Conservation (phyloP, 2,329 filamentous ascomycete species). For the Bipolaris zeicola region DNA sequence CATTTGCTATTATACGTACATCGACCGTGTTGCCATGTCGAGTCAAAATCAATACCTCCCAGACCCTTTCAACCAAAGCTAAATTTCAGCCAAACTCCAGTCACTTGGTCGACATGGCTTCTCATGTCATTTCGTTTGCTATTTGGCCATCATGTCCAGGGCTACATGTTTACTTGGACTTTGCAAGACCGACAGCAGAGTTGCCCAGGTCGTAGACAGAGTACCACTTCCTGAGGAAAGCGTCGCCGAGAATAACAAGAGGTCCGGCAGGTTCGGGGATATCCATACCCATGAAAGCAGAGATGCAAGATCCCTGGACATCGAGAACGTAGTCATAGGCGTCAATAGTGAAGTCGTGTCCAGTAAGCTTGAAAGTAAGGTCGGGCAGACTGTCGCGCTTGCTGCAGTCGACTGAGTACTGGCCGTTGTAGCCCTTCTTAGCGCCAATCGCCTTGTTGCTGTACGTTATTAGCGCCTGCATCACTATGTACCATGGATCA, state of each 20-base stretch:
- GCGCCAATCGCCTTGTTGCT: conserved; percentile 94
- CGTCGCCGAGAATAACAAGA: conserved; percentile 91
- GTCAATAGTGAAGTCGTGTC: conserved; percentile 89
- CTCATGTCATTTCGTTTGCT: conserved; percentile 6
- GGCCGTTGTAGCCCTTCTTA: conserved; percentile 96
- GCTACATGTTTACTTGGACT: conserved; percentile 66
- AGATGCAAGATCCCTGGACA: conserved; percentile 94
- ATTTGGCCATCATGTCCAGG: neutral
- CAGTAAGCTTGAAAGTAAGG: conserved; percentile 85
- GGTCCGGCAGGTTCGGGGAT: conserved; percentile 83
- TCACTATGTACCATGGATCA: neutral
- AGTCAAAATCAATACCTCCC: conserved; percentile 9
- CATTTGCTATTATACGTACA: conserved; percentile 20
- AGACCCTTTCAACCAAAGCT: conserved; percentile 21
- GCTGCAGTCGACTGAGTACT: conserved; percentile 91
- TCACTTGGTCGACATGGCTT: conserved; percentile 8
- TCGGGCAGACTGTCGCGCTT: conserved; percentile 86
- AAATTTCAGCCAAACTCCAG: conserved; percentile 31
- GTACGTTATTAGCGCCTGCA: conserved; percentile 20
- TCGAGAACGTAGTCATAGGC: conserved; percentile 95
- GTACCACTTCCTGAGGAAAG: conserved; percentile 83
- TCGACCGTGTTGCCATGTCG: conserved; percentile 9
- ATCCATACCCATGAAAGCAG: conserved; percentile 95
- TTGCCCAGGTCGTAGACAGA: conserved; percentile 95
- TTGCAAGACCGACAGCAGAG: conserved; percentile 85